Evolutionary conservation across 768 basidiomycete species (phyloP).

Genomic region (Suillus hirtellus): DNA sequence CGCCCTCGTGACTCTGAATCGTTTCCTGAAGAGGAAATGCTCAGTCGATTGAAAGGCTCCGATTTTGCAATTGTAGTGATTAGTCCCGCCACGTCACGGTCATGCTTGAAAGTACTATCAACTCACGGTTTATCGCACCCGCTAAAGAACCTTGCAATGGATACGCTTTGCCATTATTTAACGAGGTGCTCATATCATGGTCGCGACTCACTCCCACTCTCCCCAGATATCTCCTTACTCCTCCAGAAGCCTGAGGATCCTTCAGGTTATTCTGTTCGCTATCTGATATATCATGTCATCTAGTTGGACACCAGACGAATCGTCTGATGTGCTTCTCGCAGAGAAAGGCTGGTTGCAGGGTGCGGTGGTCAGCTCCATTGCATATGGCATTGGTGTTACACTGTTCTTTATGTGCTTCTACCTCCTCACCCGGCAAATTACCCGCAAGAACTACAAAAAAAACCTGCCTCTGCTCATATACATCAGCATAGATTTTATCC

Average conservation of each 20-base stretch:
- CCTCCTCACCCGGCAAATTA: slow-evolving; percentile 1
- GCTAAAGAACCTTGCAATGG: background rate
- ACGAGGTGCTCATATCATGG: background rate
- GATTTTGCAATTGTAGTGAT: no score
- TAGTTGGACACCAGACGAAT: slow-evolving; percentile 3
- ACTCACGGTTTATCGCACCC: background rate
- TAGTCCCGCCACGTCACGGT: no score
- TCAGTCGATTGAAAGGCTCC: no score
- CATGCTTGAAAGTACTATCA: background rate
- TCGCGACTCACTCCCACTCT: background rate
- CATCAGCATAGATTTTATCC: slow-evolving; percentile 6
- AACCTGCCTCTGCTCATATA: slow-evolving; percentile 6
- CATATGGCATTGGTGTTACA: slow-evolving; percentile 17
- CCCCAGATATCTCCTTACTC: background rate
- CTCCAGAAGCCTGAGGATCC: background rate
- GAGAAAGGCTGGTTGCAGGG: slow-evolving; percentile 4
- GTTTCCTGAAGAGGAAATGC: no score
- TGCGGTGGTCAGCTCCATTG: slow-evolving; percentile 10
- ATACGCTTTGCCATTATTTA: background rate
- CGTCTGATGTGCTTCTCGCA: background rate
- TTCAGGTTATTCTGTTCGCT: background rate
- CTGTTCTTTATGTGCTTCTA: slow-evolving; percentile 11
- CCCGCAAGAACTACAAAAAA: background rate
- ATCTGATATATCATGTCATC: background rate
- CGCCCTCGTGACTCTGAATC: no score